Conservation (phyloP, 306 rosid genomes). For the Gastrolobium villosum region DNA sequence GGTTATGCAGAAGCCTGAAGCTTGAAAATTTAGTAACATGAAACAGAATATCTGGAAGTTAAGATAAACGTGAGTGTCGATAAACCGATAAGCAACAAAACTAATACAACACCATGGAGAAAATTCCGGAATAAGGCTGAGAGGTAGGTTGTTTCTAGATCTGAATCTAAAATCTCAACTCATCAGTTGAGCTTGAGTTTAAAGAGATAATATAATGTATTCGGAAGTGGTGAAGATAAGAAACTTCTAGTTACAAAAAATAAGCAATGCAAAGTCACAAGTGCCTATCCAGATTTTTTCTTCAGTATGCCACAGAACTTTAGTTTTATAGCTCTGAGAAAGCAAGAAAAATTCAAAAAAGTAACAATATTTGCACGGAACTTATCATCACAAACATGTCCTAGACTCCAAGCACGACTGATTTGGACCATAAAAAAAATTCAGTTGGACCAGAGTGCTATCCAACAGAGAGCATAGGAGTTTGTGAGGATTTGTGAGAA, state of each 20-base stretch:
- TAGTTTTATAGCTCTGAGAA: slow-evolving; percentile 16
- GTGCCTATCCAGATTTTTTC: slow-evolving; percentile 24
- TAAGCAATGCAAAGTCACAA: slow-evolving; percentile 29
- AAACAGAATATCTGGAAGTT: slow-evolving; percentile 30
- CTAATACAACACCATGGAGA: not conserved
- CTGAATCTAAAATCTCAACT: slow-evolving; percentile 24
- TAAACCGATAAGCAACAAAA: not conserved
- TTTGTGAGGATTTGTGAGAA: not conserved
- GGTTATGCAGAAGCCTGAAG: slow-evolving; percentile 25
- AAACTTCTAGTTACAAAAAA: slow-evolving; percentile 4
- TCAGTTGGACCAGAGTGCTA: slow-evolving; percentile 16
- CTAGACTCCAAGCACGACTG: not conserved
- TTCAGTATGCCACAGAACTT: slow-evolving; percentile 15
- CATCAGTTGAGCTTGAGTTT: slow-evolving; percentile 16
- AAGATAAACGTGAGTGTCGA: not conserved
- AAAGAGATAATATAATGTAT: slow-evolving; percentile 6
- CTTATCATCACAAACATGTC: slow-evolving; percentile 13
- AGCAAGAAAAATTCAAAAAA: slow-evolving; percentile 15
- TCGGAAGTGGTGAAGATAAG: slow-evolving; percentile 16
- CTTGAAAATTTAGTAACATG: slow-evolving; percentile 16
- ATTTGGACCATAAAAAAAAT: not conserved
- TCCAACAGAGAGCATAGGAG: slow-evolving; percentile 17
- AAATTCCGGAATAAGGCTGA: slow-evolving; percentile 2
- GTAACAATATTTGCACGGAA: not conserved
- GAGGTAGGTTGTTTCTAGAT: slow-evolving; percentile 23